Evolutionary conservation across 2,329 filamentous ascomycete species (phyloP).

Genomic region (Ciborinia camelliae): DNA sequence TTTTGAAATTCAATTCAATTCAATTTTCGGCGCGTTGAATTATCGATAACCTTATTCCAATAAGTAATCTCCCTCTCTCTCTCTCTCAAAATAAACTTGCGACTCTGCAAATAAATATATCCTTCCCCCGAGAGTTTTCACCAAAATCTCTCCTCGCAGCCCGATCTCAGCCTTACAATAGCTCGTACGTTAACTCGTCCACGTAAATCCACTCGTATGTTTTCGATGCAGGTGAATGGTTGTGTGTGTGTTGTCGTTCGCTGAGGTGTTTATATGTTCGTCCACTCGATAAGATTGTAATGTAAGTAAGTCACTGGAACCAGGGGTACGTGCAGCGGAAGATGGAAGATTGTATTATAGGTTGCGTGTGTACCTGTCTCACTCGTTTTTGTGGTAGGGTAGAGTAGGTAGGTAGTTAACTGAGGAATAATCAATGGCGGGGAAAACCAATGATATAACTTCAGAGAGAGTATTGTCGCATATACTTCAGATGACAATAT

Average conservation of each 20-base stretch:
- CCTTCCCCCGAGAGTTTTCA: not conserved
- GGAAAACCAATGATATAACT: too few relatives aligned
- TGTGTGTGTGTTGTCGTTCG: conserved; percentile 9
- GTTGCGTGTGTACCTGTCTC: not conserved
- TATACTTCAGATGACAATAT: not conserved
- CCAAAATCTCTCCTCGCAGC: not conserved
- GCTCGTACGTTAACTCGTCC: conserved; percentile 4
- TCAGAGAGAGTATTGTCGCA: too few relatives aligned
- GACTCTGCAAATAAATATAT: not conserved
- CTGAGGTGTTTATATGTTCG: not conserved
- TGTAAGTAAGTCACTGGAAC: conserved; percentile 1
- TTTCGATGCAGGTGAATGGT: not conserved
- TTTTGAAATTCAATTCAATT: not conserved
- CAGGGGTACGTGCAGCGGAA: not conserved
- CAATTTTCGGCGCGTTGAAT: not conserved
- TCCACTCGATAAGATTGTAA: not conserved
- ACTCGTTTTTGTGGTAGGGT: not conserved
- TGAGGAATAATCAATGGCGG: too few relatives aligned
- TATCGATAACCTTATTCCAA: not conserved
- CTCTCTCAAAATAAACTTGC: not conserved
- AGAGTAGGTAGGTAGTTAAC: too few relatives aligned
- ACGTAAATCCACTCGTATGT: conserved; percentile 1
- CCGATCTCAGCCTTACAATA: not conserved
- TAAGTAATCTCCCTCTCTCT: not conserved
- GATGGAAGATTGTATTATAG: too few relatives aligned